These are phyloP conservation scores for Teunomyces panamensis DNA, from an alignment of 805 yeast species.

Conservation along the genomic window DNA sequence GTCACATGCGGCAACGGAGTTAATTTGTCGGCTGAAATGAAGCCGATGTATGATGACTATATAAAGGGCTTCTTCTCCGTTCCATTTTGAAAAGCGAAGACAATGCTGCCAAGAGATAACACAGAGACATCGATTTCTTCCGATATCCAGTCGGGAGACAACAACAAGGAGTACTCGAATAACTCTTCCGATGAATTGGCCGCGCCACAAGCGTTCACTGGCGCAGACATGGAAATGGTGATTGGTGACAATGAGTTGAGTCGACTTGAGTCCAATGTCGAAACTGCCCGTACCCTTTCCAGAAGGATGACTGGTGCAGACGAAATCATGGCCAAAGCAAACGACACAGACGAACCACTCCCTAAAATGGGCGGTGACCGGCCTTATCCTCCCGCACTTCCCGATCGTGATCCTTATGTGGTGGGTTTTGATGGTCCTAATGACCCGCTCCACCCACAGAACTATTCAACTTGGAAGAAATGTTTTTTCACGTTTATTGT, in stretches of 20 bases:
- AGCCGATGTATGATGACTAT: neutral
- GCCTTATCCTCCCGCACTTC: slow-evolving; percentile 59
- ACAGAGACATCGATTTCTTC: neutral
- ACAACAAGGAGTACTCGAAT: slow-evolving; percentile 4
- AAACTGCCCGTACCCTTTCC: slow-evolving; percentile 19
- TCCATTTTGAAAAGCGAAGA: neutral
- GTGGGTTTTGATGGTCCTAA: slow-evolving; percentile 76
- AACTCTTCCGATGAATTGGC: slow-evolving; percentile 5
- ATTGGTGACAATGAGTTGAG: slow-evolving; percentile 8
- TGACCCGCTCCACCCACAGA: slow-evolving; percentile 79
- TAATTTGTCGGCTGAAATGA: too few relatives aligned
- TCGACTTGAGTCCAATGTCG: slow-evolving; percentile 21
- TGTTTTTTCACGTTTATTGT: slow-evolving; percentile 22
- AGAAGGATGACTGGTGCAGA: slow-evolving; percentile 21
- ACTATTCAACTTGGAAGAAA: slow-evolving; percentile 43
- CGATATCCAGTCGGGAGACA: neutral
- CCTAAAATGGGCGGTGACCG: slow-evolving; percentile 65
- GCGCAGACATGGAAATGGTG: slow-evolving; percentile 5
- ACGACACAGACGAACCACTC: slow-evolving; percentile 26
- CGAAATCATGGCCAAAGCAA: slow-evolving; percentile 17
- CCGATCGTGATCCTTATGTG: slow-evolving; percentile 52
- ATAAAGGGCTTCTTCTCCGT: neutral
- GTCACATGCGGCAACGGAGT: too few relatives aligned
- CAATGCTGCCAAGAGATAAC: neutral
- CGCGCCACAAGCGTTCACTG: slow-evolving; percentile 11